Evolutionary conservation across 768 basidiomycete genomes (phyloP).

Genomic region (Suillus hirtellus): DNA sequence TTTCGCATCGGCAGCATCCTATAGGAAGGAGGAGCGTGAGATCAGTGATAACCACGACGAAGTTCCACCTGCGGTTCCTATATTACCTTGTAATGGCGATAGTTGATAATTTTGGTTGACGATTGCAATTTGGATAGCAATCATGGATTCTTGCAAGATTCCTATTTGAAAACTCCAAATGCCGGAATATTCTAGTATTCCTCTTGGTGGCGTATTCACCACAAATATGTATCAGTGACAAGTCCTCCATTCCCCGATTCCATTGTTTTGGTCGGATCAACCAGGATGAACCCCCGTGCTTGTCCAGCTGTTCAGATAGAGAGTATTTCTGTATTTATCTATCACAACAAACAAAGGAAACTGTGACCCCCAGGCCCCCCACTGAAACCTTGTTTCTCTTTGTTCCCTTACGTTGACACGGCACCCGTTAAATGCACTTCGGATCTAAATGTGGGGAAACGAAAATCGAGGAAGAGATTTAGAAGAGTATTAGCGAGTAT

Average conservation of each 20-base stretch:
- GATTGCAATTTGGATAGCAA: slow-evolving; percentile 3
- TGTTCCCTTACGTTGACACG: slow-evolving; percentile 6
- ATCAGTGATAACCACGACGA: slow-evolving; percentile 1
- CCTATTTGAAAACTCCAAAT: neutral
- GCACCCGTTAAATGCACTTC: neutral
- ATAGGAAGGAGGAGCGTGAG: slow-evolving; percentile 2
- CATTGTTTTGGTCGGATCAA: slow-evolving; percentile 7
- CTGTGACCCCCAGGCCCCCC: neutral
- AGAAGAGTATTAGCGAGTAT: neutral
- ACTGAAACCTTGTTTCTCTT: neutral
- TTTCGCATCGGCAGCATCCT: neutral
- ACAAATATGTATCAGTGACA: neutral
- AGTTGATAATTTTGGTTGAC: neutral
- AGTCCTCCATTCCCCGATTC: slow-evolving; percentile 9
- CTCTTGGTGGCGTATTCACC: neutral
- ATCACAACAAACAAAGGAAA: neutral
- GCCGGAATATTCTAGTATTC: slow-evolving; percentile 4
- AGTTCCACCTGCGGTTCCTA: slow-evolving; percentile 3
- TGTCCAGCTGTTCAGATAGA: neutral
- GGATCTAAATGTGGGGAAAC: slow-evolving; percentile 7
- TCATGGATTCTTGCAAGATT: neutral
- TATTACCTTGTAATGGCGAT: slow-evolving; percentile 6
- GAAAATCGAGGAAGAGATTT: slow-evolving; percentile 1
- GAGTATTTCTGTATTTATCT: neutral
- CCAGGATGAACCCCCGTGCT: neutral